Evolutionary conservation across 2,329 filamentous ascomycete genomes (phyloP).

Genomic region (Nectriaceae sp.): DNA sequence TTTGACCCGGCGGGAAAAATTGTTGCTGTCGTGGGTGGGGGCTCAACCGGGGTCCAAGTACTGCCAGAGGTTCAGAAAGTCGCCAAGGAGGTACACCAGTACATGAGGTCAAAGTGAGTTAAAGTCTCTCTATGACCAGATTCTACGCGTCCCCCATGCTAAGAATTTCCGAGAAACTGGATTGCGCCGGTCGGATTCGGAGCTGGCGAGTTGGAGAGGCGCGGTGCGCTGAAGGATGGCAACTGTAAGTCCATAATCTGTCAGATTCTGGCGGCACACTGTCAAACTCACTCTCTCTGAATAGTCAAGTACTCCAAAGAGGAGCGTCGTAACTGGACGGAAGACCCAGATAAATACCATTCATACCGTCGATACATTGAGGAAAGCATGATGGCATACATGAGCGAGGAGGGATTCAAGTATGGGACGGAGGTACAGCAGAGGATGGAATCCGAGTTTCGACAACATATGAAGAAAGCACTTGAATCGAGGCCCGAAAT

Average conservation of each 20-base stretch:
- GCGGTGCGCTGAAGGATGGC: not conserved
- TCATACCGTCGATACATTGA: not conserved
- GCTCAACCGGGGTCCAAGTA: not conserved
- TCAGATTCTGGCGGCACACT: not conserved
- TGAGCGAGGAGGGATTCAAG: not conserved
- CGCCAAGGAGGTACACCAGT: not conserved
- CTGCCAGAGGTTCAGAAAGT: not conserved
- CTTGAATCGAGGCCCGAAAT: not conserved
- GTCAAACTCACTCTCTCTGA: not conserved
- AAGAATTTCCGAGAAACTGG: not conserved
- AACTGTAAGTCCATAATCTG: not conserved
- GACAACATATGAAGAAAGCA: not conserved
- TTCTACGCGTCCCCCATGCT: not conserved
- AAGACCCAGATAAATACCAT: not conserved
- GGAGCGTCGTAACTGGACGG: not conserved
- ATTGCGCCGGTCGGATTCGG: slow-evolving; percentile 1
- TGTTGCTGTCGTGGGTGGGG: not conserved
- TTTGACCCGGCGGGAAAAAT: not conserved
- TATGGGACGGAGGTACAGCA: not conserved
- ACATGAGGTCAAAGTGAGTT: slow-evolving; percentile 1
- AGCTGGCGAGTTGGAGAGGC: not conserved
- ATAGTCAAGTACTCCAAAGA: not conserved
- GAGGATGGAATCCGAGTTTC: not conserved
- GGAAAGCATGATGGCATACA: slow-evolving; percentile 1
- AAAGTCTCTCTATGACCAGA: not conserved